A percentile compares a stretch with the other conserved stretches of the same genome.
Conservation (phyloP, 176 grass and related monocot genomes). For the Raddia distichophylla region DNA sequence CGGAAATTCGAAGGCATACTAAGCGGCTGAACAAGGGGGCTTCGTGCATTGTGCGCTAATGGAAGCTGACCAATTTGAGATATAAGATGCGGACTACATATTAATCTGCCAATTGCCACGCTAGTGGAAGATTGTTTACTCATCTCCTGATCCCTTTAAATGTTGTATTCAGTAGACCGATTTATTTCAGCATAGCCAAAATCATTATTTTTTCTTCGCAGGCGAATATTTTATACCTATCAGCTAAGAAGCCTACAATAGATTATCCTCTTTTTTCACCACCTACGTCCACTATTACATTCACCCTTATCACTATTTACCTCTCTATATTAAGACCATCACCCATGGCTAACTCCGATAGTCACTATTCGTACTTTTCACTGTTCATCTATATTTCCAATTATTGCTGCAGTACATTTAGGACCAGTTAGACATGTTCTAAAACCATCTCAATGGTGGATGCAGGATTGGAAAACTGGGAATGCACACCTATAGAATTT, state of each 20-base stretch:
- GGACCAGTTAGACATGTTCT: too few species aligned
- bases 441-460: too few species aligned
- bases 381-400: too few species aligned
- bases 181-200: background rate
- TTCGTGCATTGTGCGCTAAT: background rate
- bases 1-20: constrained; percentile 55
- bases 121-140: background rate
- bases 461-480: too few species aligned
- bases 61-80: background rate
- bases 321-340: too few species aligned
- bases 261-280: too few species aligned
- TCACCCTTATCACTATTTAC: too few species aligned
- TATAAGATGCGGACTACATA: background rate
- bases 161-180: constrained; percentile 21
- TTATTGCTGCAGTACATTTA: too few species aligned
- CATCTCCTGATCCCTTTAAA: background rate
- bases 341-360: too few species aligned
- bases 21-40: constrained; percentile 26
- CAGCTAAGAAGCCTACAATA: background rate
- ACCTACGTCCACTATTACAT: too few species aligned
- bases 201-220: background rate
- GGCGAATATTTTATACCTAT: background rate
- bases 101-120: constrained; percentile 27
- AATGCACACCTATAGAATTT: too few species aligned
- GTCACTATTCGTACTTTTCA: too few species aligned